These are phyloP conservation scores for Rhodotorula diobovata DNA, from an alignment of 768 basidiomycete species.

Conservation along the genomic window DNA sequence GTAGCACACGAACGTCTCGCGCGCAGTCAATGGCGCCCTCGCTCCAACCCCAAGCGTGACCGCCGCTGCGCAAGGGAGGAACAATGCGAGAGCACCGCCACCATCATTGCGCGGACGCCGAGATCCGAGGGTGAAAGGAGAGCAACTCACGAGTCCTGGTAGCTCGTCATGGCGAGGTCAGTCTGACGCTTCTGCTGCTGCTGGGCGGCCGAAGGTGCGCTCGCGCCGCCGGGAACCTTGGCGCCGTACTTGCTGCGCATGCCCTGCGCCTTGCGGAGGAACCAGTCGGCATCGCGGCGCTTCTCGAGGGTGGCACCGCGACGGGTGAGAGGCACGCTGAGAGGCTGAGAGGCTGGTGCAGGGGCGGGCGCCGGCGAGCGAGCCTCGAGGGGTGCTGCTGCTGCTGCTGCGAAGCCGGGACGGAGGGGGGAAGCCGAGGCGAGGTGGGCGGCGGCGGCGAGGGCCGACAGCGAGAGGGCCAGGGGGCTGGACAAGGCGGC, in stretches of 20 bases:
- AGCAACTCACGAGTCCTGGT: conserved; percentile 29
- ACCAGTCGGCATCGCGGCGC: conserved; percentile 3
- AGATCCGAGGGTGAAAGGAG: not conserved
- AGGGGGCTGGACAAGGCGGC: not conserved
- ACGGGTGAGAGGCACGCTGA: not conserved
- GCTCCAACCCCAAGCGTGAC: no score
- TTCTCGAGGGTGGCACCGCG: not conserved
- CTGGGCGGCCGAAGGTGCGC: not conserved
- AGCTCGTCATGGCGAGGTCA: conserved; percentile 15
- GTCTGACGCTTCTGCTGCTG: conserved; percentile 7
- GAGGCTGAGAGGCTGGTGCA: not conserved
- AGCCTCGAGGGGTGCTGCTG: not conserved
- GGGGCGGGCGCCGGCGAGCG: not conserved
- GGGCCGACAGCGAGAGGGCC: not conserved
- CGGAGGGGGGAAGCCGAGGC: not conserved
- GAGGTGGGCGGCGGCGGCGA: not conserved
- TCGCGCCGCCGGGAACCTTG: not conserved
- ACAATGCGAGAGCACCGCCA: no score
- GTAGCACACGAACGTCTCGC: no score
- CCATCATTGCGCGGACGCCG: not conserved
- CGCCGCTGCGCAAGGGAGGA: no score
- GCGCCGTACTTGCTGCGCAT: conserved; percentile 28
- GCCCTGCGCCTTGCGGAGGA: conserved; percentile 11
- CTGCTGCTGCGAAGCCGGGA: not conserved
- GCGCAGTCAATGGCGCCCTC: no score